Percentiles rank a stretch among this genome's conserved stretches.
Evolutionary conservation across 805 yeast genomes (phyloP).

Genomic region (Saturnispora quitensis): DNA sequence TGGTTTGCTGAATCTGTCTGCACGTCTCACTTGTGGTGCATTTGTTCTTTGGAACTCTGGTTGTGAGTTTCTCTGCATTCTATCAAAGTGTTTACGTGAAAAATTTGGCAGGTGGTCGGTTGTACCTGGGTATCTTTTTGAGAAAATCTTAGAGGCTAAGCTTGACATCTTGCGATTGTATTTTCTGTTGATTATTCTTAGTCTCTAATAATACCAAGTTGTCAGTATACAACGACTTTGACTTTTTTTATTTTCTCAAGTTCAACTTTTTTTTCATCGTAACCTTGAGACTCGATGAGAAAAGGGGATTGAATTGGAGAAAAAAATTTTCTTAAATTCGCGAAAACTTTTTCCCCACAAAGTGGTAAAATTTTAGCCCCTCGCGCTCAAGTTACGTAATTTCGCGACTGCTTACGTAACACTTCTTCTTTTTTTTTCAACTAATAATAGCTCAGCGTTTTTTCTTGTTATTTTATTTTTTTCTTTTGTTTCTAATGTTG

Average conservation of each 20-base stretch:
- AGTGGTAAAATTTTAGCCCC: background rate
- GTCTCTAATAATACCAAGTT: background rate
- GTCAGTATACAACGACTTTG: background rate
- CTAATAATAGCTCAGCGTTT: background rate
- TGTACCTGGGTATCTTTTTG: slow-evolving; percentile 26
- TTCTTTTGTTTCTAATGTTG: background rate
- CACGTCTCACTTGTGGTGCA: slow-evolving; percentile 24
- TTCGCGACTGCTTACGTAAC: background rate
- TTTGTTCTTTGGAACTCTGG: slow-evolving; percentile 26
- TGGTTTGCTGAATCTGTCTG: slow-evolving; percentile 31
- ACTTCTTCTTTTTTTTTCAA: too few species aligned
- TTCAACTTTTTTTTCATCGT: background rate
- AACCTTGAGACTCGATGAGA: background rate
- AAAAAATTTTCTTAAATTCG: background rate
- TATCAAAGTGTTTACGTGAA: slow-evolving; percentile 22
- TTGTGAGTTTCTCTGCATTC: slow-evolving; percentile 22
- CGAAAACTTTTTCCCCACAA: background rate
- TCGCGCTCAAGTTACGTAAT: background rate
- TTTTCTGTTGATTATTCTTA: background rate
- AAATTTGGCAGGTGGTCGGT: slow-evolving; percentile 24
- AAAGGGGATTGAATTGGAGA: too few species aligned
- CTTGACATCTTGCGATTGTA: background rate
- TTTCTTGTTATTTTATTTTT: background rate
- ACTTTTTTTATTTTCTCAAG: too few species aligned
- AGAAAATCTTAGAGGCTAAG: slow-evolving; percentile 5